These are phyloP conservation scores for Leccinellum albellum DNA, from an alignment of 768 basidiomycete species.

Conservation along the genomic window DNA sequence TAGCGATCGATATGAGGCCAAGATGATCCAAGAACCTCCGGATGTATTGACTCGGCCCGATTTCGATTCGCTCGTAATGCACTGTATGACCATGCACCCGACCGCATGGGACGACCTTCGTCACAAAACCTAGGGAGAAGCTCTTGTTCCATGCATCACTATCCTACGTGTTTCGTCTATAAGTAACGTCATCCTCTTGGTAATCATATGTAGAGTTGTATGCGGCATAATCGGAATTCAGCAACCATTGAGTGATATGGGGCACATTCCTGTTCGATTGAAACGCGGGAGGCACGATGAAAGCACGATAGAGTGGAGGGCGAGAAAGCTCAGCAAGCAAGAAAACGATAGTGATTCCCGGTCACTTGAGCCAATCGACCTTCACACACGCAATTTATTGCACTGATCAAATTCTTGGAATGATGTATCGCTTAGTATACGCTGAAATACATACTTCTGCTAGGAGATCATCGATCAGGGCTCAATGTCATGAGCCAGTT, in stretches of 20 bases:
- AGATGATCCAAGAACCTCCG: slow-evolving; percentile 28
- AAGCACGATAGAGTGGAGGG: too few species aligned
- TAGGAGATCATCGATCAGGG: slow-evolving; percentile 3
- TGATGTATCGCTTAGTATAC: background rate
- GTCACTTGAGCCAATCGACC: too few species aligned
- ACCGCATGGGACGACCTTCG: slow-evolving; percentile 46
- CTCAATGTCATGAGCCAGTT: slow-evolving; percentile 39
- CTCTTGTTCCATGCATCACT: background rate
- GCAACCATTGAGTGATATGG: background rate
- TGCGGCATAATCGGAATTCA: slow-evolving; percentile 5
- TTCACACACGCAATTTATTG: too few species aligned
- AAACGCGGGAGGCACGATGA: too few species aligned
- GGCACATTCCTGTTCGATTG: background rate
- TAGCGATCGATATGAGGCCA: slow-evolving; percentile 26
- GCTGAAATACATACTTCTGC: background rate
- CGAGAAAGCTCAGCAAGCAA: too few species aligned
- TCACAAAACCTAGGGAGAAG: slow-evolving; percentile 9
- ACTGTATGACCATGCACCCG: slow-evolving; percentile 48
- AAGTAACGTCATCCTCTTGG: slow-evolving; percentile 4
- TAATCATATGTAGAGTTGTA: slow-evolving; percentile 13
- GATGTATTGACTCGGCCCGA: slow-evolving; percentile 26
- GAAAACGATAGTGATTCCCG: too few species aligned
- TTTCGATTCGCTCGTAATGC: slow-evolving; percentile 43
- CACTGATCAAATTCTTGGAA: background rate
- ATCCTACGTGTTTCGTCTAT: slow-evolving; percentile 12